These are phyloP conservation scores for Starmerella potacharoeniae DNA, from an alignment of 805 yeast species.

Conservation along the genomic window DNA sequence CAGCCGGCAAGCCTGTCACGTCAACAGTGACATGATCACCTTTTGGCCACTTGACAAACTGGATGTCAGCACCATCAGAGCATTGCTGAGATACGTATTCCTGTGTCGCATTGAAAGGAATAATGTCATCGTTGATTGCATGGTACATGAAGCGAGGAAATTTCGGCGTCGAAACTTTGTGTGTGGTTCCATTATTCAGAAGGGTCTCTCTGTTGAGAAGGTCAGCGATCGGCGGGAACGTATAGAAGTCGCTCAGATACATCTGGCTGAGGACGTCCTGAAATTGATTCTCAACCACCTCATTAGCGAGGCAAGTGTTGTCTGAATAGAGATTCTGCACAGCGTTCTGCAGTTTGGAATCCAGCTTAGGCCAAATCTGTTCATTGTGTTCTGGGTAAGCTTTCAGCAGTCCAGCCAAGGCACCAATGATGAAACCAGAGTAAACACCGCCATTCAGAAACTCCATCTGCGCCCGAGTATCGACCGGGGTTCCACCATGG, in stretches of 20 bases:
- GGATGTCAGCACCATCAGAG: constrained; percentile 8
- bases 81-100: constrained; percentile 9
- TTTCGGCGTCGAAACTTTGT: constrained; percentile 16
- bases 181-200: background rate
- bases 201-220: background rate
- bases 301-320: background rate
- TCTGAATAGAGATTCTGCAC: background rate
- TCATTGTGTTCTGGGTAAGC: constrained; percentile 13
- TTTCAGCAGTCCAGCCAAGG: constrained; percentile 20
- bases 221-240: background rate
- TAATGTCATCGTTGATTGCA: constrained; percentile 21
- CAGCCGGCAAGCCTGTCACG: constrained; percentile 7
- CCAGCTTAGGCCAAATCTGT: background rate
- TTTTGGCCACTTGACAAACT: constrained; percentile 1
- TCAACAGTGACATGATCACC: constrained; percentile 8
- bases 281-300: background rate
- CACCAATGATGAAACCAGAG: constrained; percentile 23
- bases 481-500: constrained; percentile 15
- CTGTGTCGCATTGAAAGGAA: constrained; percentile 17
- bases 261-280: background rate
- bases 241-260: background rate
- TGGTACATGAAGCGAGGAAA: constrained; percentile 22
- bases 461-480: constrained; percentile 15
- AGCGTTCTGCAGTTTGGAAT: background rate
- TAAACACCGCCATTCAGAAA: constrained; percentile 9